Evolutionary conservation across 495 filamentous ascomycete species (phyloP), one percentile per base, ranked within the genome.

Genomic region (Hypoxylon subgilvum): DNA sequence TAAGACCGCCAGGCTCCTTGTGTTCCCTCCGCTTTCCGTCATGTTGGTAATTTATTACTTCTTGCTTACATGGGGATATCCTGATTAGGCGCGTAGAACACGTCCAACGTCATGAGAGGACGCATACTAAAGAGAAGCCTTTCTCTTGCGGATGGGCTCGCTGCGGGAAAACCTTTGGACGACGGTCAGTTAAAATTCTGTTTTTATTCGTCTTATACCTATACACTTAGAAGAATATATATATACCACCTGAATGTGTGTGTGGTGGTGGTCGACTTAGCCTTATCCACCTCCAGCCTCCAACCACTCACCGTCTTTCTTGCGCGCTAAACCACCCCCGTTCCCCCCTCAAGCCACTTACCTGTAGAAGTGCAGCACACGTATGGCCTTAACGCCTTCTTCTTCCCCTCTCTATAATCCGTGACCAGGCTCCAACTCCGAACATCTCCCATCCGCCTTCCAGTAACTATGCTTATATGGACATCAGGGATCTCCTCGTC

Each of bases 401-500:
- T 32, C 27, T 50, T 52, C 31, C 40, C 57, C 48, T 16, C 48
- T 50, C 43, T 41, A 62, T 47, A 45, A 54, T 57, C 12, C 34
- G 32, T 47, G 40, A 60, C 54, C 32, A 17, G 47, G 53, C 42
- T 42, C 45, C 34, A 36, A 50, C 41, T 21, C 36, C 31, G 31
- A 54, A 53, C 27, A 18, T 46, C 57, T 36, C 34, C 42, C 36
- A n/a, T 8, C 57, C 41, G 38, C 38, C 46, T 50, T 42, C 53
- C 59, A 60, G 61, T 64, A 63, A 68, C 63, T 62, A 77, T 71
- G 73, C 72, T 79, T 78, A 76, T 70, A 76, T 79, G 76, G 73
- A 78, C 74, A 80, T 83, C 72, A 87, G 86, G 68, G 86, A 88
- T 70, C 79, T 88, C 36, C 79, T 89, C 67, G 84, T 87, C 66